phyloP scores from a whole-genome alignment of 164 flowering plant species.

The Stephania japonica region DNA sequence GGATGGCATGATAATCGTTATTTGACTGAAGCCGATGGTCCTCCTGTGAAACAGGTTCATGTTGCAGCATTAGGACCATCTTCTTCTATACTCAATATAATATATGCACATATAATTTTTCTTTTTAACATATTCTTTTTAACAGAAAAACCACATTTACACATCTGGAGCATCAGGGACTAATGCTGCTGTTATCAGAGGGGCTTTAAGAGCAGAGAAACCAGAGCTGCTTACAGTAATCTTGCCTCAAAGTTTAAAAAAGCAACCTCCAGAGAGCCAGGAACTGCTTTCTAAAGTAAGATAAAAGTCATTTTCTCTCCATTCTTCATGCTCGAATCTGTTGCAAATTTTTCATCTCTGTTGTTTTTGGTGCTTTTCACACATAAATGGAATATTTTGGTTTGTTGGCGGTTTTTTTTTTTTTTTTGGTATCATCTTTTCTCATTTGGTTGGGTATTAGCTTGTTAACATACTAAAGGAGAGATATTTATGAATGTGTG shows the following conservation, averaged over 20 bases:
- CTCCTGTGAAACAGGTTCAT: neutral
- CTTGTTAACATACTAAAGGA: neutral
- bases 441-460: neutral
- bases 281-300: constrained; percentile 86
- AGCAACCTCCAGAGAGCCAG: constrained; percentile 97
- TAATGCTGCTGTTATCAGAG: constrained; percentile 98
- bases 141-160: constrained; percentile 93
- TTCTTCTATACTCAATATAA: neutral
- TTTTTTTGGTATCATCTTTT: no score
- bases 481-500: neutral
- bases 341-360: neutral
- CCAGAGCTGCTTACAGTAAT: constrained; percentile 94
- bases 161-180: constrained; percentile 99
- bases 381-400: no score
- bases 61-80: neutral
- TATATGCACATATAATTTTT: neutral
- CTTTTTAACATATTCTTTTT: neutral
- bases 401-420: neutral
- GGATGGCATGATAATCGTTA: neutral
- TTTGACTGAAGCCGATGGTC: neutral
- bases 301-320: neutral
- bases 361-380: neutral
- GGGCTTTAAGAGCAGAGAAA: constrained; percentile 85
- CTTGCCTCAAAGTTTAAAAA: constrained; percentile 89
- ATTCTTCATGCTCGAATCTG: neutral